These are phyloP conservation scores for Bodo saltans DNA, from an alignment of 78 protist species.

Conservation along the genomic window DNA sequence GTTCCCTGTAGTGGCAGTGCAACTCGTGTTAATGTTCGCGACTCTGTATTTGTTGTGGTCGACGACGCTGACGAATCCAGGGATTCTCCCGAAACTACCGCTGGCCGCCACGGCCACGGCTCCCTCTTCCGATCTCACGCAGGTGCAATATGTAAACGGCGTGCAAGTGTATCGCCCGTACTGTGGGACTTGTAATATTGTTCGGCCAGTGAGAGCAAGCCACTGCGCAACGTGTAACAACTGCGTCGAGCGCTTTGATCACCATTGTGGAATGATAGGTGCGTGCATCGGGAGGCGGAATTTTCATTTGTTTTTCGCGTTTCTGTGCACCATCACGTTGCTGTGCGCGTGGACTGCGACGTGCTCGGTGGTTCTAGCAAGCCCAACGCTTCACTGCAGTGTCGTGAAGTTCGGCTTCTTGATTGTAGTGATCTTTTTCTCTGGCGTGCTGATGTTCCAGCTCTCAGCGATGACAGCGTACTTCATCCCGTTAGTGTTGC, in stretches of 20 bases:
- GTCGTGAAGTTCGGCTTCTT: not conserved
- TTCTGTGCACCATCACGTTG: not conserved
- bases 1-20: too few species aligned
- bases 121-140: not conserved
- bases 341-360: not conserved
- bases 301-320: not conserved
- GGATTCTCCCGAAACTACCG: conserved; percentile 18
- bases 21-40: too few species aligned
- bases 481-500: not conserved
- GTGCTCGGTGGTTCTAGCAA: not conserved
- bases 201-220: conserved; percentile 45
- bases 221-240: conserved; percentile 56
- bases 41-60: conserved; percentile 1
- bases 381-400: not conserved
- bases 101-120: too few species aligned
- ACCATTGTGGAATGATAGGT: conserved; percentile 68
- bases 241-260: conserved; percentile 76
- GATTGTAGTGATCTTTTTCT: not conserved
- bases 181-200: conserved; percentile 21
- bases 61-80: conserved; percentile 14
- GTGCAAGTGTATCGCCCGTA: not conserved
- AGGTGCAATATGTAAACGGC: not conserved
- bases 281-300: conserved; percentile 4
- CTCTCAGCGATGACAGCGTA: not conserved
- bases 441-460: not conserved